These are phyloP conservation scores for Hypoxylon fuscum DNA, from an alignment of 495 filamentous ascomycete species.

Conservation along the genomic window DNA sequence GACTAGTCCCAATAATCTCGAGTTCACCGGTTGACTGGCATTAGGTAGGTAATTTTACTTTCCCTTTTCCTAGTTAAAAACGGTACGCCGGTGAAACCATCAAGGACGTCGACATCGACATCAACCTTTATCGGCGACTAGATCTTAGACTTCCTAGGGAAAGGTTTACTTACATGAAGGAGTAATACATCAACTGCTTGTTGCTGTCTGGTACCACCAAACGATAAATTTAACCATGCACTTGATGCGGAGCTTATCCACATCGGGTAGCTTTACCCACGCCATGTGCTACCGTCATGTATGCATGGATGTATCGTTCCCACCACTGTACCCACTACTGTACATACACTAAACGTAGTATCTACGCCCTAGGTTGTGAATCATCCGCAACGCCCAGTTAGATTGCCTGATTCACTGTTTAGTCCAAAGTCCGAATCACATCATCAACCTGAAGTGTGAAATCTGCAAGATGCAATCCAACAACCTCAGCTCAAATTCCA, in stretches of 20 bases:
- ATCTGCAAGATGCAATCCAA: constrained; percentile 21
- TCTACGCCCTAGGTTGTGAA: too few species aligned
- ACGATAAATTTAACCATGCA: constrained; percentile 15
- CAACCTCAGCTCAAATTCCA: constrained; percentile 12
- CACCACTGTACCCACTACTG: not conserved
- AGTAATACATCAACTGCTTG: not conserved
- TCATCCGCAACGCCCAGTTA: constrained; percentile 23
- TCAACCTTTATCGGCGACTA: constrained; percentile 5
- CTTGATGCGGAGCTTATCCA: constrained; percentile 31
- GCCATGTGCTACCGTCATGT: constrained; percentile 17
- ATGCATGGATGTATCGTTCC: constrained; percentile 10
- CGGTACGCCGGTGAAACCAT: constrained; percentile 3
- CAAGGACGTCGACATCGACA: not conserved
- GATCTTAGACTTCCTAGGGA: constrained; percentile 6
- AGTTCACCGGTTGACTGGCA: too few species aligned
- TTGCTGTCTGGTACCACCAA: too few species aligned
- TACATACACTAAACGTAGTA: too few species aligned
- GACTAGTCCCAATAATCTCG: constrained; percentile 5
- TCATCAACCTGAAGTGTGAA: constrained; percentile 18
- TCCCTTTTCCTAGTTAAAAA: not conserved
- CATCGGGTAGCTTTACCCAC: constrained; percentile 33
- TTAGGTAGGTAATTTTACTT: not conserved
- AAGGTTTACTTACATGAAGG: constrained; percentile 1
- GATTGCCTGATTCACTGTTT: constrained; percentile 17
- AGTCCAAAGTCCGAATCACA: constrained; percentile 36